phyloP scores from a whole-genome alignment of 2,329 filamentous ascomycete species.

The Pestalotiopsis sp. region DNA sequence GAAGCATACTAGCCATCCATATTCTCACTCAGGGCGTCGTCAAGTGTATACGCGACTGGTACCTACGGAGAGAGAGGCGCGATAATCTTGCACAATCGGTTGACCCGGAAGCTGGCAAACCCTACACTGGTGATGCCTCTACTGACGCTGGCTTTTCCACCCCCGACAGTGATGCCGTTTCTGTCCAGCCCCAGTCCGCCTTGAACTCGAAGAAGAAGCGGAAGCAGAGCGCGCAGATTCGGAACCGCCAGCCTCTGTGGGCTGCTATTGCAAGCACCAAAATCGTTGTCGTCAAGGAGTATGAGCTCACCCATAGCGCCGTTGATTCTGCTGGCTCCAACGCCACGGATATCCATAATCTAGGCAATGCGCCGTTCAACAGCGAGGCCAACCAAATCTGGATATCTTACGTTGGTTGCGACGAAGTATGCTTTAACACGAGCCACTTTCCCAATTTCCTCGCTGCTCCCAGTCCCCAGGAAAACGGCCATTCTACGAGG shows the following conservation, averaged over 20 bases:
- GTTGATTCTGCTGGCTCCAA: constrained; percentile 75
- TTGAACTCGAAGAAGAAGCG: constrained; percentile 78
- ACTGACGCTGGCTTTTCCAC: constrained; percentile 52
- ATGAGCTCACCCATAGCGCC: constrained; percentile 78
- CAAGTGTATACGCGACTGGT: constrained; percentile 71
- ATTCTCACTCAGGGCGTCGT: constrained; percentile 75
- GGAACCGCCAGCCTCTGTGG: constrained; percentile 91
- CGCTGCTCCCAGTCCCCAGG: constrained; percentile 38
- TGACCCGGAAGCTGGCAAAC: constrained; percentile 68
- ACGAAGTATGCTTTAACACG: constrained; percentile 77
- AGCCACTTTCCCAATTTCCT: constrained; percentile 60
- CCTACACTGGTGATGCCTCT: constrained; percentile 36
- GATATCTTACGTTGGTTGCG: constrained; percentile 79
- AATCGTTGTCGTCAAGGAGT: constrained; percentile 92
- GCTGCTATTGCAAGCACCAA: constrained; percentile 94
- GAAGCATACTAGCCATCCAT: constrained; percentile 72
- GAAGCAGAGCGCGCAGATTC: constrained; percentile 88
- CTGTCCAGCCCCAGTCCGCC: constrained; percentile 55
- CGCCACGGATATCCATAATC: constrained; percentile 75
- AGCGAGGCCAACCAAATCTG: constrained; percentile 73
- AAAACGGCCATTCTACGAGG: constrained; percentile 41
- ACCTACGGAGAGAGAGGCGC: constrained; percentile 61
- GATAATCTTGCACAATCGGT: constrained; percentile 50
- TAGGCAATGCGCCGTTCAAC: constrained; percentile 75
- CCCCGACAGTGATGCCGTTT: constrained; percentile 55